Evolutionary conservation across 2,329 filamentous ascomycete genomes (phyloP).

Genomic region (Fusarium anguioides): DNA sequence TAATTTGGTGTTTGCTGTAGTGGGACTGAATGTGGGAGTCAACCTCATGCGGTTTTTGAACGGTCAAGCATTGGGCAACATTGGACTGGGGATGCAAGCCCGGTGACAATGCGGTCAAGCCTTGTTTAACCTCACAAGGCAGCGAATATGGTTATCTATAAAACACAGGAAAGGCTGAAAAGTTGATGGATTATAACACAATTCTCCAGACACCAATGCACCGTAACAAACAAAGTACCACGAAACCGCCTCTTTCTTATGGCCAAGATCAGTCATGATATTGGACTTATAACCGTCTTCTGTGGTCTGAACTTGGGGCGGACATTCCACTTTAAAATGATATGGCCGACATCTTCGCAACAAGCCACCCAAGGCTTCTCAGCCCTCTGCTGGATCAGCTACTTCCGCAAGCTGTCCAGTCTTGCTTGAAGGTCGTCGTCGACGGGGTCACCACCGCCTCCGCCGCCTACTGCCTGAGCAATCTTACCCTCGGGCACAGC

Average conservation of each 20-base stretch:
- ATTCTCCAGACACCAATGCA: constrained; percentile 44
- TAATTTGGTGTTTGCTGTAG: not conserved
- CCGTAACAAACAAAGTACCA: constrained; percentile 37
- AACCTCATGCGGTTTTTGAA: not conserved
- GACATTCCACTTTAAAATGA: not conserved
- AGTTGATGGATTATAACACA: constrained; percentile 33
- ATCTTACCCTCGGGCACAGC: constrained; percentile 79
- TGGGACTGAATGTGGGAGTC: not conserved
- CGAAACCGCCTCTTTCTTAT: constrained; percentile 8
- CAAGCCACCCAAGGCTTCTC: not conserved
- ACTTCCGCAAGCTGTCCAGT: constrained; percentile 83
- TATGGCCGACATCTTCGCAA: not conserved
- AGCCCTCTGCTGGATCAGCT: constrained; percentile 25
- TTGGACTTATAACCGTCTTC: not conserved
- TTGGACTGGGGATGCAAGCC: not conserved
- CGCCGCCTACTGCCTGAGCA: constrained; percentile 82
- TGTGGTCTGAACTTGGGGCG: not conserved
- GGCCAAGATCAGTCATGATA: not conserved
- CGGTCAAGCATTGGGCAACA: not conserved
- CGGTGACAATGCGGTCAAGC: not conserved
- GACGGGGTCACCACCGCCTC: constrained; percentile 69
- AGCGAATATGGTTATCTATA: constrained; percentile 27
- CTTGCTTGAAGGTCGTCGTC: constrained; percentile 96
- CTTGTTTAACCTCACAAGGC: not conserved
- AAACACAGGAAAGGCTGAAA: constrained; percentile 31